Evolutionary conservation across 2,329 filamentous ascomycete genomes (phyloP), one percentile per base, ranked within the genome.

Genomic region (Septoria petroselini): DNA sequence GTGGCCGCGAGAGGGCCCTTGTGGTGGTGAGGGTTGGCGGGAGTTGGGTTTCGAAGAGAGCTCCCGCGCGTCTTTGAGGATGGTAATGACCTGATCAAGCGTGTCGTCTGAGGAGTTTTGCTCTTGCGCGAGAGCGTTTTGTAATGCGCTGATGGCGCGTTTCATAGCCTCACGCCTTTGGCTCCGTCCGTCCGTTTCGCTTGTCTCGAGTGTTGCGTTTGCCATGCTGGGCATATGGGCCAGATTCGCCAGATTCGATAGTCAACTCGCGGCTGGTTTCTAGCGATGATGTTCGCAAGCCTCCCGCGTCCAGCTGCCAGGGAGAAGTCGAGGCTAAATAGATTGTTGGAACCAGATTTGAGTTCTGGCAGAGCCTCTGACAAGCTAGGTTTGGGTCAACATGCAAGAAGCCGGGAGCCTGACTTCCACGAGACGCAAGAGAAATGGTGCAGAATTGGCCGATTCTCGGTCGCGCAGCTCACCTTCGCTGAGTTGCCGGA

Each of bases 11-110:
- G 25, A 38, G 14, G 35, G 12, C 2, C 21, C 34, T 39, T 45
- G 43, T 8, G 35, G 33, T 21, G 43, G 34, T 15, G 23, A 30
- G 27, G 43, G 43, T 27, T 43, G 43, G 18, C 21, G 41, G 21
- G 37, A 45, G 37, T 27, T 45, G 34, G 19, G 29, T 40, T 38
- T 27, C 27, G 43, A 35, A 21, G 37, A 46, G 6, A 27, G 33
- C 15, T 30, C 40, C 19, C 33, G 40, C 15, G 49, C 41, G 17
- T 49, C 45, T 12, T 43, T 27, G 25, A 49, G 34, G 12, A 37
- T 27, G 11, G 40, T 35, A 11, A 53, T 53, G 3, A 45, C 41
- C 18, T 41, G 35, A 9, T 53, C 50, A 6, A 53, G 31, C 15
- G 50, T 42, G 15, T 48, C 44, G 29, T 49, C 45, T 11, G 41